A percentile compares a stretch with the other conserved stretches of the same genome.
Conservation (phyloP, 2,329 filamentous ascomycete genomes). For the Pseudocercospora eumusae region DNA sequence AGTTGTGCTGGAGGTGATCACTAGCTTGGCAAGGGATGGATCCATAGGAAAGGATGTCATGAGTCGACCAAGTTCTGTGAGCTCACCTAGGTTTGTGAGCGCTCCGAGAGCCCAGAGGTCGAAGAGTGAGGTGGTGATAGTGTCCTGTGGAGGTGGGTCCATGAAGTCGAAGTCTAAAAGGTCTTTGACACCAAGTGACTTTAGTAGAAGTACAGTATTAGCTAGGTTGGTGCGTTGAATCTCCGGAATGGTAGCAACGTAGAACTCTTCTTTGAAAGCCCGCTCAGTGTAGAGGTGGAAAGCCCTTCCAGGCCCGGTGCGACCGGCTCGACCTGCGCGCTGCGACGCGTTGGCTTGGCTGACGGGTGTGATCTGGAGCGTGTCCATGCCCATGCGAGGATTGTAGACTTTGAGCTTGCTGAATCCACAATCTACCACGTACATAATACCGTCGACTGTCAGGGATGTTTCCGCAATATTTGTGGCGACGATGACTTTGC, state of each 20-base stretch:
- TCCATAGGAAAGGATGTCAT: constrained; percentile 99
- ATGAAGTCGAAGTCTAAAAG: constrained; percentile 97
- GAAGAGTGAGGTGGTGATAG: constrained; percentile 94
- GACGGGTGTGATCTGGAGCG: constrained; percentile 93
- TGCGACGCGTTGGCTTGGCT: constrained; percentile 96
- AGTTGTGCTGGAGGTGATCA: constrained; percentile 74
- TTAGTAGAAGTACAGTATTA: constrained; percentile 91
- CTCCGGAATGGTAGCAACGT: constrained; percentile 94
- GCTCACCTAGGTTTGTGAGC: constrained; percentile 87
- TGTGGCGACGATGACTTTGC: constrained; percentile 96
- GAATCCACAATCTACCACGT: constrained; percentile 93
- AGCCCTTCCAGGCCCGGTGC: constrained; percentile 92
- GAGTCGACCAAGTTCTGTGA: constrained; percentile 80
- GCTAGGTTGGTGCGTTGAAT: constrained; percentile 95
- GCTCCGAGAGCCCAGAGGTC: constrained; percentile 96
- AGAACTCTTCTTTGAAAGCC: constrained; percentile 93
- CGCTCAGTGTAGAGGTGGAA: constrained; percentile 93
- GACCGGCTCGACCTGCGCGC: constrained; percentile 86
- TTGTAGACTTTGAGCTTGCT: constrained; percentile 99
- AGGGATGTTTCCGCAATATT: constrained; percentile 98
- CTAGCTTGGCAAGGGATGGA: constrained; percentile 86
- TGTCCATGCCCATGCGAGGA: constrained; percentile 98
- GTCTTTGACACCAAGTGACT: constrained; percentile 91
- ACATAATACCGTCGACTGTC: constrained; percentile 99
- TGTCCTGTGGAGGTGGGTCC: constrained; percentile 97